Evolutionary conservation across 2,329 filamentous ascomycete species (phyloP).

Genomic region (Leptosphaerulina australis): DNA sequence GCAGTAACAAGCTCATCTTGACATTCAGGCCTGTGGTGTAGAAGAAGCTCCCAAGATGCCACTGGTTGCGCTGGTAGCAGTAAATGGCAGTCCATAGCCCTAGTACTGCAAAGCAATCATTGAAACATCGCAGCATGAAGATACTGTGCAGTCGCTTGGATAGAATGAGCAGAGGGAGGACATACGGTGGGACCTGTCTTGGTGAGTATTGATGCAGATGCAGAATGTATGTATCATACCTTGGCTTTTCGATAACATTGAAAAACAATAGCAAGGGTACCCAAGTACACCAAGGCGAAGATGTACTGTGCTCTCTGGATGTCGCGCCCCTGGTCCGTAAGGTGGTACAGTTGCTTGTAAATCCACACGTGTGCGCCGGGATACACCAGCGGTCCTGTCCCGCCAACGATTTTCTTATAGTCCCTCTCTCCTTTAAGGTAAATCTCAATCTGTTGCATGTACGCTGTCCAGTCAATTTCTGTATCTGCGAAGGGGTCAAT

Average conservation of each 20-base stretch:
- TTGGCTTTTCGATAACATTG: constrained; percentile 77
- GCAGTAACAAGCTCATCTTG: constrained; percentile 91
- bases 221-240: constrained; percentile 52
- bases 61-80: constrained; percentile 74
- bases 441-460: constrained; percentile 90
- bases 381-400: constrained; percentile 92
- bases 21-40: constrained; percentile 85
- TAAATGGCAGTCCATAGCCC: constrained; percentile 84
- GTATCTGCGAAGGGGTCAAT: constrained; percentile 68
- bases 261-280: constrained; percentile 77
- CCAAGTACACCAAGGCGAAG: constrained; percentile 80
- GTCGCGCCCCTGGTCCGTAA: constrained; percentile 77
- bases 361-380: constrained; percentile 92
- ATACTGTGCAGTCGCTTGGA: constrained; percentile 95
- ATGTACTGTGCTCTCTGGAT: constrained; percentile 82
- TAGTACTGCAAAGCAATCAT: constrained; percentile 87
- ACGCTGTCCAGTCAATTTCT: constrained; percentile 96
- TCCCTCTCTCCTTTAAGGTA: constrained; percentile 85
- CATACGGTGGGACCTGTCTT: constrained; percentile 76
- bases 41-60: constrained; percentile 72
- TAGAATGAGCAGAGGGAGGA: constrained; percentile 82
- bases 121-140: constrained; percentile 91
- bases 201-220: background rate
- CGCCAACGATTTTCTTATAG: constrained; percentile 83
- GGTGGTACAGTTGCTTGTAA: constrained; percentile 77